Evolutionary conservation across 1,284 basidiomycete genomes (phyloP).

Genomic region (Pascua guehoae): DNA sequence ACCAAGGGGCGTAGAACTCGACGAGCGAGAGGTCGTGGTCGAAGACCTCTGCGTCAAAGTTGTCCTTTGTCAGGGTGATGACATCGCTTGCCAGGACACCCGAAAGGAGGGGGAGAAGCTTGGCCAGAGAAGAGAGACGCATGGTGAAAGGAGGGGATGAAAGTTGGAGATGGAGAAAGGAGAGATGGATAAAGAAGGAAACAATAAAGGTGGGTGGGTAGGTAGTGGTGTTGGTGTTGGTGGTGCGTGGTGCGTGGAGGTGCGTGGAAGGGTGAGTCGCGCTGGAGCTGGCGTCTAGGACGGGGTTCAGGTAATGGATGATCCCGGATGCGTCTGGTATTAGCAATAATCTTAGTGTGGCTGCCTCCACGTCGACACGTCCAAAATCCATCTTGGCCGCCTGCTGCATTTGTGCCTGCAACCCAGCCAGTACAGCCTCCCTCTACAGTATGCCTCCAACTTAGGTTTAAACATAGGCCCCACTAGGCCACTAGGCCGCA

Average conservation of each 20-base stretch:
- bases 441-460: too few species aligned
- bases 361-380: slow-evolving; percentile 6
- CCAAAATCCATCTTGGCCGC: background rate
- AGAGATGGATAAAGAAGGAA: background rate
- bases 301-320: background rate
- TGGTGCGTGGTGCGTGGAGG: background rate
- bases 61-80: slow-evolving; percentile 64
- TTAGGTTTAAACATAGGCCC: too few species aligned
- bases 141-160: slow-evolving; percentile 1
- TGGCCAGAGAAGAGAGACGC: slow-evolving; percentile 19
- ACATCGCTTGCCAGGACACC: slow-evolving; percentile 60
- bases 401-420: background rate
- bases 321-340: background rate
- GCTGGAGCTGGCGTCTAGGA: background rate
- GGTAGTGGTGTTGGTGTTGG: background rate
- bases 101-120: slow-evolving; percentile 26
- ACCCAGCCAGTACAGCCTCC: too few species aligned
- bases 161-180: slow-evolving; percentile 1
- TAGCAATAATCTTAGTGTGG: too few species aligned
- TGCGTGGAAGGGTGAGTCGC: background rate
- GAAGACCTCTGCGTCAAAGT: slow-evolving; percentile 68
- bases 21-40: slow-evolving; percentile 78
- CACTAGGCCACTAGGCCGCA: too few species aligned
- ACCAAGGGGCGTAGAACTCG: slow-evolving; percentile 58
- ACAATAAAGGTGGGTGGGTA: too few species aligned